Evolutionary conservation across 768 basidiomycete species (phyloP).

Genomic region (Suillus tomentosus): DNA sequence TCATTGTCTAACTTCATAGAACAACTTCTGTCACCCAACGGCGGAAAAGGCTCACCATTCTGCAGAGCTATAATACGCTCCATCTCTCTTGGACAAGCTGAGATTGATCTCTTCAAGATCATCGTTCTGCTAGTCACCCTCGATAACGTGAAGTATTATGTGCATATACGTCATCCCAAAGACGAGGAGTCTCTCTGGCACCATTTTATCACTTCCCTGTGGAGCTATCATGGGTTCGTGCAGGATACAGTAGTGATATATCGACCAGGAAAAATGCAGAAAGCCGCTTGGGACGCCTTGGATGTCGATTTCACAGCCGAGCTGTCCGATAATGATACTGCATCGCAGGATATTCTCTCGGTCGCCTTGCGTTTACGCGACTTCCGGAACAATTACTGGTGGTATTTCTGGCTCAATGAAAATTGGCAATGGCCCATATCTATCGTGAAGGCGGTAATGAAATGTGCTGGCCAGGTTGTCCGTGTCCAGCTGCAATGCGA

Average conservation of each 20-base stretch:
- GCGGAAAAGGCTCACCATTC: background rate
- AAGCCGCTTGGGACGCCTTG: background rate
- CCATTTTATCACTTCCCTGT: background rate
- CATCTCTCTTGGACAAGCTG: slow-evolving; percentile 4
- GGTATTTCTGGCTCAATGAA: slow-evolving; percentile 4
- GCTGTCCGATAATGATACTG: background rate
- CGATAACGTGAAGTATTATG: background rate
- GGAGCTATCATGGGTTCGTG: background rate
- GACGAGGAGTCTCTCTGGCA: slow-evolving; percentile 1
- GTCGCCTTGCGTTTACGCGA: slow-evolving; percentile 2
- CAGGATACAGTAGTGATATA: slow-evolving; percentile 2
- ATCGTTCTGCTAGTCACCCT: background rate
- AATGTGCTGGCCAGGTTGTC: no score
- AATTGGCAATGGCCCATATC: slow-evolving; percentile 4
- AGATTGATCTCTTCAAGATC: background rate
- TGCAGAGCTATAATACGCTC: background rate
- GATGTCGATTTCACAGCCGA: background rate
- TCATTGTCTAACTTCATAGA: background rate
- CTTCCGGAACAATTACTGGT: background rate
- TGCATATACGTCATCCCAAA: background rate
- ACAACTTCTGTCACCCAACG: slow-evolving; percentile 7
- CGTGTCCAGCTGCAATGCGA: background rate
- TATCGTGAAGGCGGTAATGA: slow-evolving; percentile 2
- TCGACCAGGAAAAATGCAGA: background rate
- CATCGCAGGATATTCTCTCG: background rate